phyloP scores from a whole-genome alignment of 2,329 filamentous ascomycete genomes.

The Hymenoscyphus albidus region DNA sequence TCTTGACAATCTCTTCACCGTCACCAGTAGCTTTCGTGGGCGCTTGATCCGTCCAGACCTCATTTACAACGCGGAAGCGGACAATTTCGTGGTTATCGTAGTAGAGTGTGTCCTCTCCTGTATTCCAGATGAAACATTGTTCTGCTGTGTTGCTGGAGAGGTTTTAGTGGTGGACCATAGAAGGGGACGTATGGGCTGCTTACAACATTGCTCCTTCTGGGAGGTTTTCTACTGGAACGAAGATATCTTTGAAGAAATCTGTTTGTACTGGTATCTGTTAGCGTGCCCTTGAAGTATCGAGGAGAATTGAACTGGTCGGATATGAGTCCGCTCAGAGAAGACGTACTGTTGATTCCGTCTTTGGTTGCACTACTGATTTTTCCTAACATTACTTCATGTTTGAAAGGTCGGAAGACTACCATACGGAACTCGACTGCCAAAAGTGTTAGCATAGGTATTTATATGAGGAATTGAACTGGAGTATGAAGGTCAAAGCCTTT shows the following conservation, averaged over 20 bases:
- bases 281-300: background rate
- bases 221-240: conserved; percentile 69
- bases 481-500: background rate
- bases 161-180: conserved; percentile 3
- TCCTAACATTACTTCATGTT: conserved; percentile 84
- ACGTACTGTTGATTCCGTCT: conserved; percentile 66
- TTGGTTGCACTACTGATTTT: conserved; percentile 73
- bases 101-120: conserved; percentile 69
- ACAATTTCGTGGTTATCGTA: conserved; percentile 90
- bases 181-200: conserved; percentile 34
- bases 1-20: conserved; percentile 46
- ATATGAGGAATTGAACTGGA: background rate
- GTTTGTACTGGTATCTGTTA: conserved; percentile 56
- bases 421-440: conserved; percentile 80
- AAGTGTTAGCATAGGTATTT: background rate
- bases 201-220: conserved; percentile 75
- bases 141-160: conserved; percentile 64
- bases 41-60: conserved; percentile 88
- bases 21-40: conserved; percentile 64
- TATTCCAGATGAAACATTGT: conserved; percentile 80
- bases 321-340: background rate
- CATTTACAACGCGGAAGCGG: conserved; percentile 77
- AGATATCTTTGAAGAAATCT: conserved; percentile 93
- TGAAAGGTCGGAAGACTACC: conserved; percentile 92
- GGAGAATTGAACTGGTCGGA: conserved; percentile 5